Conservation (phyloP, 2,329 filamentous ascomycete genomes). For the Colletotrichum cordylinicola region DNA sequence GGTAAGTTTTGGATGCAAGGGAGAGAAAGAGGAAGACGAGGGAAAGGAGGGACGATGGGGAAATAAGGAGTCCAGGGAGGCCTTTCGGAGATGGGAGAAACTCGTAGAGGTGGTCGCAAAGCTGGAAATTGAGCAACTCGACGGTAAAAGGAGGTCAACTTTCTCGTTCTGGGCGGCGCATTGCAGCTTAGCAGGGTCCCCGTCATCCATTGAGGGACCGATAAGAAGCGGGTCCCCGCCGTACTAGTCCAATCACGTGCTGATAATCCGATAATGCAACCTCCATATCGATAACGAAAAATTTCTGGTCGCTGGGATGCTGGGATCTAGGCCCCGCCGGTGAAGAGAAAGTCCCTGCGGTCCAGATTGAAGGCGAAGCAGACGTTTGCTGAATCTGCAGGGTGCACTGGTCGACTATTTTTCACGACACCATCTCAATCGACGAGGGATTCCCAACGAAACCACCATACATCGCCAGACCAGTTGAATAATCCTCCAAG, state of each 20-base stretch:
- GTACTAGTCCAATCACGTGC: slow-evolving; percentile 5
- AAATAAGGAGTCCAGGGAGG: neutral
- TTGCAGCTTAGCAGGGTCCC: slow-evolving; percentile 2
- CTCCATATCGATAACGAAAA: slow-evolving; percentile 8
- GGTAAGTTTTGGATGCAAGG: neutral
- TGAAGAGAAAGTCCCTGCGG: neutral
- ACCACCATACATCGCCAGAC: neutral
- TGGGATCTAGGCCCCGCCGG: slow-evolving; percentile 9
- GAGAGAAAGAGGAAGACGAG: neutral
- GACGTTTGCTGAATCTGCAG: neutral
- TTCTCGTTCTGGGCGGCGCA: neutral
- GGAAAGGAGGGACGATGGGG: neutral
- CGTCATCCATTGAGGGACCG: slow-evolving; percentile 10
- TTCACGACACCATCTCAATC: neutral
- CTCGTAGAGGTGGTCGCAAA: neutral
- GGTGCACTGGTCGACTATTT: neutral
- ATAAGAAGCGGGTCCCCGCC: neutral
- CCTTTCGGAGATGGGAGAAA: neutral
- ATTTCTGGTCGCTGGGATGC: slow-evolving; percentile 4
- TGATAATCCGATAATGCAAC: neutral
- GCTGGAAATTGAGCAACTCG: slow-evolving; percentile 1
- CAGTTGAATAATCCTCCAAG: neutral
- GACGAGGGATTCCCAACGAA: neutral
- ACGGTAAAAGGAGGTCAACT: slow-evolving; percentile 20
- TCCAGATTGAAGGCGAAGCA: neutral